Evolutionary conservation across 2,329 filamentous ascomycete genomes (phyloP).

Genomic region (Myotisia sp.): DNA sequence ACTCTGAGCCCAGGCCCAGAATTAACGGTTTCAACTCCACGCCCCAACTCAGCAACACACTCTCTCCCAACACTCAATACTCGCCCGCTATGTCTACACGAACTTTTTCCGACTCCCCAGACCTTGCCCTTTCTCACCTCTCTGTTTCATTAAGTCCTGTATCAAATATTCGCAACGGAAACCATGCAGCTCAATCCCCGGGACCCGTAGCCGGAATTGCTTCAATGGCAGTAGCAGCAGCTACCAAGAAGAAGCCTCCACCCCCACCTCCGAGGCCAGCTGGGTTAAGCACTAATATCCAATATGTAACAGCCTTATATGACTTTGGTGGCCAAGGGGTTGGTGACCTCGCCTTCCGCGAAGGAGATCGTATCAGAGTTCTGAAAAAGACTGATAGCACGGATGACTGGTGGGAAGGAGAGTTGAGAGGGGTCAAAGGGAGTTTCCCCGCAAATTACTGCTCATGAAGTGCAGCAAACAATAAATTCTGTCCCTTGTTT

Average conservation of each 20-base stretch:
- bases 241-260: slow-evolving; percentile 58
- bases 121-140: no score
- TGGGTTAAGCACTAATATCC: slow-evolving; percentile 36
- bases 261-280: slow-evolving; percentile 53
- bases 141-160: no score
- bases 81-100: no score
- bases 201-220: slow-evolving; percentile 27
- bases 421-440: slow-evolving; percentile 52
- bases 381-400: slow-evolving; percentile 64
- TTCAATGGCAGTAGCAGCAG: slow-evolving; percentile 29
- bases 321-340: slow-evolving; percentile 55
- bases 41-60: neutral
- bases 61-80: neutral
- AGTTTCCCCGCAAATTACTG: slow-evolving; percentile 79
- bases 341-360: slow-evolving; percentile 59
- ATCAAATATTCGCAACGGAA: neutral
- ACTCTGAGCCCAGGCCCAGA: slow-evolving; percentile 16
- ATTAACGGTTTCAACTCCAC: slow-evolving; percentile 10
- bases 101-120: neutral
- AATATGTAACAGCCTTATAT: slow-evolving; percentile 58
- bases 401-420: slow-evolving; percentile 82
- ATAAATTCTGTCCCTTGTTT: neutral
- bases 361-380: slow-evolving; percentile 65
- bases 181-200: slow-evolving; percentile 12
- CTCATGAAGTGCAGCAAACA: slow-evolving; percentile 20